A percentile compares a stretch with the other conserved stretches of the same genome.
Conservation (phyloP, 805 yeast genomes). For the Metschnikowia proteae region DNA sequence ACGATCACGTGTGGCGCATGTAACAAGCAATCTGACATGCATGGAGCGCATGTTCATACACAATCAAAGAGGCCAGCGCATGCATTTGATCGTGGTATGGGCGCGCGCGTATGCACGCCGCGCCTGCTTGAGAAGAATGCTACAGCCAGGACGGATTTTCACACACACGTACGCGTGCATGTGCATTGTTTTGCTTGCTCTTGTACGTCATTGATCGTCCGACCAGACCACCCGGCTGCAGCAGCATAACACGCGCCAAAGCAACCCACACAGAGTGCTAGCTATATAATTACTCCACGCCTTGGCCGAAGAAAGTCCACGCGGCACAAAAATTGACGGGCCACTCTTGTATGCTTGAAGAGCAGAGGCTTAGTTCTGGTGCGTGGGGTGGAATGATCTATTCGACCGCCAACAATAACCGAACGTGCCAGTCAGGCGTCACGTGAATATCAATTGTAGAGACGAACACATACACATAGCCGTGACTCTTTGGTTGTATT, state of each 20-base stretch:
- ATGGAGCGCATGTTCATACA: slow-evolving; percentile 4
- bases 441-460: neutral
- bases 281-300: neutral
- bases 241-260: neutral
- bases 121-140: slow-evolving; percentile 6
- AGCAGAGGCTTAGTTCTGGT: neutral
- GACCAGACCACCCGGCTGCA: neutral
- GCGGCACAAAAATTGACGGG: neutral
- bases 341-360: neutral
- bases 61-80: slow-evolving; percentile 5
- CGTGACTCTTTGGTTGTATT: neutral
- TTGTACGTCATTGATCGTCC: neutral
- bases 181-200: slow-evolving; percentile 5
- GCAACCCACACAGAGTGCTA: neutral
- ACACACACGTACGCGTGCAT: slow-evolving; percentile 6
- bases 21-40: slow-evolving; percentile 7
- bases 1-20: slow-evolving; percentile 1
- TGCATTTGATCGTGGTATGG: slow-evolving; percentile 1
- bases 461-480: neutral
- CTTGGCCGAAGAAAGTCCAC: neutral
- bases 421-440: neutral
- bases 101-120: slow-evolving; percentile 2
- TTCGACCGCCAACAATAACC: neutral
- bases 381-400: neutral
- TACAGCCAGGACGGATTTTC: slow-evolving; percentile 6